A percentile compares a stretch with the other conserved stretches of the same genome.
Conservation (phyloP, 2,329 filamentous ascomycete genomes). For the Microdochium paspali region DNA sequence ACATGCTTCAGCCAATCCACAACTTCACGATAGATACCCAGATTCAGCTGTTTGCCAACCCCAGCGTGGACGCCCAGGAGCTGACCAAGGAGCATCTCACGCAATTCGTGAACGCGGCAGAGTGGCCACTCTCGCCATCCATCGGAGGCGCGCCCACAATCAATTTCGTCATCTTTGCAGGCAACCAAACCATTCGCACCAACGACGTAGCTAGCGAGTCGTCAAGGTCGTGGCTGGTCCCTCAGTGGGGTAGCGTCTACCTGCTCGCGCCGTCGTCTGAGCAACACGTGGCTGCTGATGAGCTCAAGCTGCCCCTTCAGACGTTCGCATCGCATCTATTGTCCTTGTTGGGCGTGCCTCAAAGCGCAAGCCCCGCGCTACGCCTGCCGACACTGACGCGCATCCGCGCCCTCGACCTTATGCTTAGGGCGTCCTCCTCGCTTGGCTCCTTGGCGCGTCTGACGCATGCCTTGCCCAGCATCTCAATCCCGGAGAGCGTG, state of each 20-base stretch:
- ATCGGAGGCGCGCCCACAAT: constrained; percentile 90
- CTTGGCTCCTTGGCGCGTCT: constrained; percentile 87
- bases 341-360: constrained; percentile 76
- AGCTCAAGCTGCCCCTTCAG: constrained; percentile 71
- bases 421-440: constrained; percentile 85
- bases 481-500: constrained; percentile 82
- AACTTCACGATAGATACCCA: constrained; percentile 96
- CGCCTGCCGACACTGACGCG: constrained; percentile 76
- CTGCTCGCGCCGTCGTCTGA: constrained; percentile 39
- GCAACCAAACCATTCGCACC: constrained; percentile 60
- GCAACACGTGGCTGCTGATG: constrained; percentile 49
- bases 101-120: constrained; percentile 93
- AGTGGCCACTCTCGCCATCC: constrained; percentile 92
- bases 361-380: constrained; percentile 74
- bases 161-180: constrained; percentile 90
- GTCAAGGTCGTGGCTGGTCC: constrained; percentile 74
- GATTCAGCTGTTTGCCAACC: constrained; percentile 83
- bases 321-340: constrained; percentile 88
- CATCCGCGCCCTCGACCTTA: constrained; percentile 75
- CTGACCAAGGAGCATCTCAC: constrained; percentile 80
- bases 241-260: constrained; percentile 80
- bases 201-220: constrained; percentile 30
- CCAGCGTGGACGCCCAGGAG: constrained; percentile 51
- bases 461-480: constrained; percentile 73
- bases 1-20: constrained; percentile 73